Percentiles rank a stretch among this genome's conserved stretches.
These are phyloP conservation scores for Tanacetum coccineum DNA, from an alignment of 129 eudicot species.

Conservation along the genomic window DNA sequence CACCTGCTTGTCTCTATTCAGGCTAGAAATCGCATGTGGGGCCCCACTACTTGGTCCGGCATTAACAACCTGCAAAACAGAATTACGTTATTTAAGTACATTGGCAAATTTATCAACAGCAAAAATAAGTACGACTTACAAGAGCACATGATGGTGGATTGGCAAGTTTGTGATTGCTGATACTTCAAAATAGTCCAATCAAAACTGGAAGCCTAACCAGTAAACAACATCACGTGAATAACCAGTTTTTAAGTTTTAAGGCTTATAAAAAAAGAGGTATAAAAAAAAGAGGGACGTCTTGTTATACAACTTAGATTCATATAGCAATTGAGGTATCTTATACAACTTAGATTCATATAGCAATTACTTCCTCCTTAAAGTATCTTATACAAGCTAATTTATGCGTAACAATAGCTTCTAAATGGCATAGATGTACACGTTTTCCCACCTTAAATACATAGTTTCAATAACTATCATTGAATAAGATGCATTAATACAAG, in stretches of 20 bases:
- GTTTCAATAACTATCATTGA: too few relatives aligned
- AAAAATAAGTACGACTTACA: slow-evolving; percentile 37
- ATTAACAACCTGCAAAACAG: slow-evolving; percentile 52
- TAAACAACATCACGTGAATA: background rate
- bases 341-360: too few relatives aligned
- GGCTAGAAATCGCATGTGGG: background rate
- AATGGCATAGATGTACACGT: too few relatives aligned
- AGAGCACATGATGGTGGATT: slow-evolving; percentile 88
- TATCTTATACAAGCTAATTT: too few relatives aligned
- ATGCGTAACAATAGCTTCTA: too few relatives aligned
- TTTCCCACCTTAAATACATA: too few relatives aligned
- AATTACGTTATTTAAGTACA: background rate
- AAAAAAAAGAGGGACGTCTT: too few relatives aligned
- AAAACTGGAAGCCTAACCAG: slow-evolving; percentile 77
- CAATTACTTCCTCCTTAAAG: too few relatives aligned
- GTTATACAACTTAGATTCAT: too few relatives aligned
- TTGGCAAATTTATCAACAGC: background rate
- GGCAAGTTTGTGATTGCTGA: slow-evolving; percentile 88
- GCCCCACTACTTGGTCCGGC: slow-evolving; percentile 38
- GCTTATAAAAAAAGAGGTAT: too few relatives aligned
- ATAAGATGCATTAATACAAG: too few relatives aligned
- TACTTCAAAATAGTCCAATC: slow-evolving; percentile 96
- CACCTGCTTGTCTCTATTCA: background rate
- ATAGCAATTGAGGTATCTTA: too few relatives aligned
- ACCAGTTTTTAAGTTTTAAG: background rate